A percentile compares a stretch with the other conserved stretches of the same genome.
Evolutionary conservation across 2,329 filamentous ascomycete genomes (phyloP).

Genomic region (Penicillium sp.): DNA sequence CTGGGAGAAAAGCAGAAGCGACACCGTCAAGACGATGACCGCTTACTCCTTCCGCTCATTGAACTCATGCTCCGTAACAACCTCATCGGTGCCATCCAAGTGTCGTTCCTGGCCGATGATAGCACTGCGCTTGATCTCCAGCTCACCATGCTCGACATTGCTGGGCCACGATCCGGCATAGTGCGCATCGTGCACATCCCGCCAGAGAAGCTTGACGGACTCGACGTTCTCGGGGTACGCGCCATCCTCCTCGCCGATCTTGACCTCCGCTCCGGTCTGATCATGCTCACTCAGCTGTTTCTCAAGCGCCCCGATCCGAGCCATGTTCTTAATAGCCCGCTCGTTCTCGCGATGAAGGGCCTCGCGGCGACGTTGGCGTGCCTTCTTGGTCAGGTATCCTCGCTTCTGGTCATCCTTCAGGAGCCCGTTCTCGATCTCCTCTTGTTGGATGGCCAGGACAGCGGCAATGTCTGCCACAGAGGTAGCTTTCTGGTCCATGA

Average conservation of each 20-base stretch:
- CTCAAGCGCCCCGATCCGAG: conserved; percentile 26
- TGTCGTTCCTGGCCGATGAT: conserved; percentile 34
- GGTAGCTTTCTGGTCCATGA: conserved; percentile 66
- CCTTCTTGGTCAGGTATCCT: conserved; percentile 33
- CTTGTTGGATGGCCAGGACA: conserved; percentile 52
- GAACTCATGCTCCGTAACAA: conserved; percentile 26
- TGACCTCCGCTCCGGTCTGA: conserved; percentile 20
- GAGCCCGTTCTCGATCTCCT: conserved; percentile 32
- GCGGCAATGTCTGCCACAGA: conserved; percentile 60
- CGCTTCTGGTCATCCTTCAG: conserved; percentile 26
- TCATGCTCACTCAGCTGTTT: conserved; percentile 9
- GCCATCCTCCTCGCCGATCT: conserved; percentile 29
- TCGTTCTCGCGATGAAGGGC: conserved; percentile 27
- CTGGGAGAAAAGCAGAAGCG: background rate
- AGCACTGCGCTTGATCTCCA: conserved; percentile 37
- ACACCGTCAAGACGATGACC: background rate
- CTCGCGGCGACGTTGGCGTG: conserved; percentile 30
- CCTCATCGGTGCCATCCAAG: conserved; percentile 13
- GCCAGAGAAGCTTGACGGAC: conserved; percentile 48
- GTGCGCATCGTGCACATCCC: conserved; percentile 45
- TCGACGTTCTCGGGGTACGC: conserved; percentile 28
- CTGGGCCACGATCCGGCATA: conserved; percentile 44
- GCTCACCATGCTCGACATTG: conserved; percentile 43
- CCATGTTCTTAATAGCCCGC: conserved; percentile 21
- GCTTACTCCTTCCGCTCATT: conserved; percentile 25